Base-by-base conservation (phyloP, 2,329 filamentous ascomycete species). In the Diaporthe nobilis region DNA sequence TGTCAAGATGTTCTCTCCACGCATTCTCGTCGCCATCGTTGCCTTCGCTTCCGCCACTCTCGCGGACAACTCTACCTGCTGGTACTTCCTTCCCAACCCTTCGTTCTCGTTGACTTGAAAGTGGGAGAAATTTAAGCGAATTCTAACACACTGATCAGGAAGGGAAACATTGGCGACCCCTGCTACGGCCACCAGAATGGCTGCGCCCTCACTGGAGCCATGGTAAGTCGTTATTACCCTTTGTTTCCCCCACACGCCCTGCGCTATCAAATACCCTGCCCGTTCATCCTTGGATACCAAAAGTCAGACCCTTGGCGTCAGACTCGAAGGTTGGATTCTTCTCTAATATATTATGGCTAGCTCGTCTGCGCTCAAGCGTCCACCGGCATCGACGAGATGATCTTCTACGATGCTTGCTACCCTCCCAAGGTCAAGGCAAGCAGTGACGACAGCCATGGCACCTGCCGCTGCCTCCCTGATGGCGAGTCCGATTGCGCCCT, bases 31-130 rank as follows among this genome's bases (percentile, higher is more conserved):
- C 25, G 37, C 58, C 44, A 63, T 63, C 20, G 8, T 65, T 4
- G 47, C 58, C n/a, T 51, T 73, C 5, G 22, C 47, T 7, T 44
- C 47, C 34, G 20, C 37, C 34, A n/a, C 47, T 10, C 10, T 63
- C 25, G 71, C 71, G 17, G 37, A 39, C 47, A 73, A 73, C 47
- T 44, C 34, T 13, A 73, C 71, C 47, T 73, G 71, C 58, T 73
- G 71, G 65, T 70, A 42, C 3, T 12, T 12, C 47, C 31, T 55
- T 5, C 49, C 34, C 49, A 17, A 3, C 17, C n/a, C n/a, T 44
- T 4, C 22, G 12, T 7, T 22, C 63, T 25, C 25, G 42, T 9
- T 7, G 8, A 2, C 7, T 10, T 9, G 2, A 10, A 49, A 67
- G 4, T 51, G 28, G 13, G 22, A 20, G 22, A 10, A 5, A 2